Evolutionary conservation across 495 filamentous ascomycete species (phyloP), one percentile per base, ranked within the genome.

Genomic region (Xylaria acuta): DNA sequence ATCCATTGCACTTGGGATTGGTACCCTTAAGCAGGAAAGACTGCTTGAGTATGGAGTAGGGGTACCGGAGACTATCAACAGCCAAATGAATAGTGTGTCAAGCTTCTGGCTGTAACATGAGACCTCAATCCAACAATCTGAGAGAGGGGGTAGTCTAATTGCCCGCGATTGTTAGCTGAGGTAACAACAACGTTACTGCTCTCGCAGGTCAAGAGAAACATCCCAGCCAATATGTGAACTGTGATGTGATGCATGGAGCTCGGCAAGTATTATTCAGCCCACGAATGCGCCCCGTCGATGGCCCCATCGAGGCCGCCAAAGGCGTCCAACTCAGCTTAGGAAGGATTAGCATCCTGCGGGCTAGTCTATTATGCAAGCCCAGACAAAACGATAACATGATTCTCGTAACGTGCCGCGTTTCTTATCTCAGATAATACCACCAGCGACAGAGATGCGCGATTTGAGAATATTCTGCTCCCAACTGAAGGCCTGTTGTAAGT

Each of bases 1-100:
- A 67, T 77, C 75, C 73, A 75, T 75, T 65, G 70, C 30, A 32
- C 25, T 16, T 56, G 22, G 34, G 22, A 47, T n/a, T 32, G 4
- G 16, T 71, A 22, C 27, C 40, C 53, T 63, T 63, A 22, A 51
- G 20, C 40, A 56, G 16, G 40, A 47, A 47, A 27, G 27, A 25
- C 18, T n/a, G 51, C 51, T 41, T n/a, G 14, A 30, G 27, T 32
- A 32, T 0, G n/a, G 6, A 47, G 64, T 30, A 25, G 32, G 47
- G 41, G 53, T 34, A 38, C 30, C 7, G 4, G 14, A 20, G 18
- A 53, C 20, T 67, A 53, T 43, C 22, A 41, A 43, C 38, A 56
- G 36, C 34, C 65, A n/a, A 30, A 30, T 18, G 49, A 56, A 43
- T 38, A 18, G 54, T 25, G 9, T 38, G 30, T 38, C 67, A 51